Evolutionary conservation across 345 rosid genomes (phyloP), one percentile per base, ranked within the genome.

Genomic region (Pseudoturritis turrita): DNA sequence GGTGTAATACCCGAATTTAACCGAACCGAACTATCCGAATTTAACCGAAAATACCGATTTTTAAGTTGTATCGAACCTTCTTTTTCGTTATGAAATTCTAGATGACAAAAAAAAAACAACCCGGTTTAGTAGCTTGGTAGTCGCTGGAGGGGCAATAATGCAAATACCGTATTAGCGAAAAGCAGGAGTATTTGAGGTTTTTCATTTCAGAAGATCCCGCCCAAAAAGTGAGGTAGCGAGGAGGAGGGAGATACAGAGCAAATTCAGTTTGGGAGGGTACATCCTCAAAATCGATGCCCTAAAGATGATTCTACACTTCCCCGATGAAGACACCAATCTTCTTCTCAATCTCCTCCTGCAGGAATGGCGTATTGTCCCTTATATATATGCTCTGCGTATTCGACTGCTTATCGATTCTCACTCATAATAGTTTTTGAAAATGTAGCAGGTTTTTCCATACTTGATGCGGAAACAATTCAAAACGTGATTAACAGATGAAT

Each of bases 201-300:
- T 6, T 2, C 19, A 56, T 29, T n/a, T 28, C 62, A 26, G 45
- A 52, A 18, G 2, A 8, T 72, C 12, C 19, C 69, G 76, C 76
- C 31, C 25, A 61, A 52, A 49, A 41, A 19, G 22, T 45, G 49
- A 60, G 69, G 25, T 8, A 35, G 40, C 44, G 65, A 68, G 21
- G 35, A 82, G 89, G 80, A 91, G 88, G 86, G 83, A 65, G 76
- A 80, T 89, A 46, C 87, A 85, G 79, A 86, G 74, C 87, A 91
- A 88, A 71, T 86, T 89, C 81, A 89, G 84, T 79, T 85, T 69
- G 70, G 81, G 97, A 80, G 93, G 97, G 0, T 94, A 94, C 83
- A 73, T 77, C 15, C 83, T 91, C 43, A 88, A 76, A 66, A 70
- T 82, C 50, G 98, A 91, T 26, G 92, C 96, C 35, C 83, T 91